A percentile compares a stretch with the other conserved stretches of the same genome.
Conservation (phyloP, 139 green algal species). For the Asterochloris sp. region DNA sequence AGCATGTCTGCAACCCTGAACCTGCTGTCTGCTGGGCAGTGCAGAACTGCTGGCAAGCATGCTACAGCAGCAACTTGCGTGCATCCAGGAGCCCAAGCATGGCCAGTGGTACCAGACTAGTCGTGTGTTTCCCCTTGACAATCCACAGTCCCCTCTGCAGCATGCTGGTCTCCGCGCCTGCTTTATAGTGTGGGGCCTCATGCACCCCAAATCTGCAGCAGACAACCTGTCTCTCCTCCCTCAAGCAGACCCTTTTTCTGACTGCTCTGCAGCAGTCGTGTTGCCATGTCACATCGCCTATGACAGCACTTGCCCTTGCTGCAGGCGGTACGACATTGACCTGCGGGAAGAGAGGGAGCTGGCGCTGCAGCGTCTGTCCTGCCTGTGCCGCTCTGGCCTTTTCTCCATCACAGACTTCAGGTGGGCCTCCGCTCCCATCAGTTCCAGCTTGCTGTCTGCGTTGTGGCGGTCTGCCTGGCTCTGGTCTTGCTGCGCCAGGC, state of each 20-base stretch:
- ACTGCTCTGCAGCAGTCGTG: background rate
- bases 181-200: too few relatives aligned
- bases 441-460: background rate
- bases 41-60: too few relatives aligned
- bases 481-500: too few relatives aligned
- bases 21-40: too few relatives aligned
- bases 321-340: slow-evolving; percentile 65
- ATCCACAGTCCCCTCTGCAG: too few relatives aligned
- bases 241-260: background rate
- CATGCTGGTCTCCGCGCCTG: too few relatives aligned
- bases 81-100: too few relatives aligned
- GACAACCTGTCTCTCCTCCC: background rate
- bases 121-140: too few relatives aligned
- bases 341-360: slow-evolving; percentile 81
- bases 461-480: background rate
- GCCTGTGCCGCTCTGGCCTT: slow-evolving; percentile 69
- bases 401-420: slow-evolving; percentile 76
- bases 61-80: too few relatives aligned
- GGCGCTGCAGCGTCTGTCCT: slow-evolving; percentile 65
- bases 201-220: too few relatives aligned
- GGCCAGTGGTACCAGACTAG: too few relatives aligned
- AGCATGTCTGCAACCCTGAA: too few relatives aligned
- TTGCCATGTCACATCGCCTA: slow-evolving; percentile 6
- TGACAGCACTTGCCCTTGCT: background rate
- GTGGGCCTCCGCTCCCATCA: background rate